phyloP scores from a whole-genome alignment of 225 moss, liverwort and hornwort genomes.

The Ulota crispa region DNA sequence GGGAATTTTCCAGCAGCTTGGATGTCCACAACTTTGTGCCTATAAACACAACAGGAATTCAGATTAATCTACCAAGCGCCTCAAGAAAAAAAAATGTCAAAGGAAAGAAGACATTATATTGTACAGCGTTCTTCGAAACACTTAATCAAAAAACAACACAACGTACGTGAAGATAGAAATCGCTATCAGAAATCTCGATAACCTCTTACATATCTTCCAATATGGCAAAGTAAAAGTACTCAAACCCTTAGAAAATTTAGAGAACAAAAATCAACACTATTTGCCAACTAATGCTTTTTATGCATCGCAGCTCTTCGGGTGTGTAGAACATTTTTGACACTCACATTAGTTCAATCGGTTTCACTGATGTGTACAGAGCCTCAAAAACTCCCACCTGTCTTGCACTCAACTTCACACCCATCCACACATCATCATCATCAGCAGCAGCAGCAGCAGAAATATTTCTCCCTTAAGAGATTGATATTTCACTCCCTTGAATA shows the following conservation, averaged over 20 bases:
- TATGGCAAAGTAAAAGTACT: neutral
- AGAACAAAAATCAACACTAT: neutral
- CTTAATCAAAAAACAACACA: neutral
- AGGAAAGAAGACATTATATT: neutral
- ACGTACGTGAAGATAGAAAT: neutral
- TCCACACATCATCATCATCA: conserved; percentile 12
- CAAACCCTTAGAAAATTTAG: neutral
- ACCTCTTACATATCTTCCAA: neutral
- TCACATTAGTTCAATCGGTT: conserved; percentile 94
- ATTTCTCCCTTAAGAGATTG: neutral
- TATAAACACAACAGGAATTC: conserved; percentile 8
- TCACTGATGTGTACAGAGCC: conserved; percentile 80
- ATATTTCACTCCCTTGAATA: neutral
- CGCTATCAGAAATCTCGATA: neutral
- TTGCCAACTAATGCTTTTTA: neutral
- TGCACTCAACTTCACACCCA: conserved; percentile 72
- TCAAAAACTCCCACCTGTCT: conserved; percentile 95
- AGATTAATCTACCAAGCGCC: neutral
- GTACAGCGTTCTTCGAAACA: conserved; percentile 2
- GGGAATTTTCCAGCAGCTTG: conserved; percentile 51
- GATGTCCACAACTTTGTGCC: conserved; percentile 64
- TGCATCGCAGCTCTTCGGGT: neutral
- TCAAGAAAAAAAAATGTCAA: neutral
- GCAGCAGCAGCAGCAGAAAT: neutral
- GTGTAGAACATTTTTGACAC: conserved; percentile 18